Evolutionary conservation across 768 basidiomycete species (phyloP), one percentile per base, ranked within the genome.

Genomic region (Kwoniella dejecticola): DNA sequence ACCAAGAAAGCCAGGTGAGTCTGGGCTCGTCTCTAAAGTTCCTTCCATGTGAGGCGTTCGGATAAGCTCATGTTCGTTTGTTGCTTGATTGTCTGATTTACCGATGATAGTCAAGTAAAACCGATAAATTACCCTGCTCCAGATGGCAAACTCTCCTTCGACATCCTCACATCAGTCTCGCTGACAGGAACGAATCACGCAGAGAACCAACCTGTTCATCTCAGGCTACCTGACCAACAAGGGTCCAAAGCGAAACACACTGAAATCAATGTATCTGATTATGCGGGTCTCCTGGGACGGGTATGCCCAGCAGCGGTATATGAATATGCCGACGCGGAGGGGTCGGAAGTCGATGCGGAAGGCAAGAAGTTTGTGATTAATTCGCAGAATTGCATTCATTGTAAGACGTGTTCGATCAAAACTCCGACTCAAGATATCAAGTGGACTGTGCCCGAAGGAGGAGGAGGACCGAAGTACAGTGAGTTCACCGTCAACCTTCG

Each of bases 401-500:
- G 92, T 82, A 96, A 94, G 79, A 82, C 96, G 42, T 99, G 95
- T 77, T 91, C 93, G 63, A 87, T 99, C 81, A 97, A 99, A 81
- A 89, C 67, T 3, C 94, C 94, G 2, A 91, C 91, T 1, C 91
- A 96, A 76, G 95, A 97, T 77, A 96, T 99, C 68, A 90, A 88
- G 15, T 98, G 95, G 95, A 75, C 72, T 27, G 92, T 96, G 0
- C 96, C 96, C 0, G 93, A 98, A 80, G 95, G 94, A 11, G 89
- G 91, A 12, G 95, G 95, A 30, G 95, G 95, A 52, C 95, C 94
- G 36, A 95, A 95, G 78, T 98, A 96, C 75, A 89, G 93, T 95
- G 69, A 66, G 85, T 82, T 31, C 29, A 17, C 21, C 19, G 41
- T 17, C 41, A 49, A 36, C 27, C 31, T n/a, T n/a, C n/a, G n/a